Evolutionary conservation across 805 yeast genomes (phyloP).

Genomic region (Clavispora fructus): DNA sequence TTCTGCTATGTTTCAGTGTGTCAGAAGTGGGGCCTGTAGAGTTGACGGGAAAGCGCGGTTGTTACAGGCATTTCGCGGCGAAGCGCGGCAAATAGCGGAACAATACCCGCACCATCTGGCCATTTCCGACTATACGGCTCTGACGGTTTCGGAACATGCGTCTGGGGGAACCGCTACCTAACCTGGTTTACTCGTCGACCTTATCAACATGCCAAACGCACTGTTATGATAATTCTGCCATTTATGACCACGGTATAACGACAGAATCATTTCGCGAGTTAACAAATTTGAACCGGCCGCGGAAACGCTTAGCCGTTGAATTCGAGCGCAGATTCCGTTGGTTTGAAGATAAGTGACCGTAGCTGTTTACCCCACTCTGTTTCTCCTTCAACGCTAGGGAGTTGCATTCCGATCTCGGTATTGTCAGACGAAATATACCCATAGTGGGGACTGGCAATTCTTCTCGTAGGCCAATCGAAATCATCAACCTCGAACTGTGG

Average conservation of each 20-base stretch:
- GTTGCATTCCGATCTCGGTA: background rate
- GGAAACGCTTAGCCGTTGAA: too few species aligned
- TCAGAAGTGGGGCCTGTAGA: background rate
- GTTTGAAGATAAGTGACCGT: background rate
- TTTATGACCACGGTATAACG: too few species aligned
- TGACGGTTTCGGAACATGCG: background rate
- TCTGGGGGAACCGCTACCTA: background rate
- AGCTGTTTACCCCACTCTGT: background rate
- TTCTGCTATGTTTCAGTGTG: background rate
- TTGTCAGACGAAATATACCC: background rate
- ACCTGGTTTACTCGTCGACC: too few species aligned
- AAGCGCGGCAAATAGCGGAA: background rate
- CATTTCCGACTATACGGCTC: background rate
- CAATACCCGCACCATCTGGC: background rate
- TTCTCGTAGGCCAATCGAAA: conserved; percentile 11
- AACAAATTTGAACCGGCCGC: too few species aligned
- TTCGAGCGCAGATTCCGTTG: background rate
- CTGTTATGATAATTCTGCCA: too few species aligned
- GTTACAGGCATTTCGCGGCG: conserved; percentile 1
- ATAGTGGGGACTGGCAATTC: background rate
- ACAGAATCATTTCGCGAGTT: too few species aligned
- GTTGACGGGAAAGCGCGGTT: conserved; percentile 1
- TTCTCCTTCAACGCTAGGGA: background rate
- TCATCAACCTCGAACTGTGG: conserved; percentile 9
- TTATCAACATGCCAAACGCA: too few species aligned